A percentile compares a stretch with the other conserved stretches of the same genome.
Evolutionary conservation across 257 asterid species (phyloP).

Genomic region (Solanum pimpinellifolium): DNA sequence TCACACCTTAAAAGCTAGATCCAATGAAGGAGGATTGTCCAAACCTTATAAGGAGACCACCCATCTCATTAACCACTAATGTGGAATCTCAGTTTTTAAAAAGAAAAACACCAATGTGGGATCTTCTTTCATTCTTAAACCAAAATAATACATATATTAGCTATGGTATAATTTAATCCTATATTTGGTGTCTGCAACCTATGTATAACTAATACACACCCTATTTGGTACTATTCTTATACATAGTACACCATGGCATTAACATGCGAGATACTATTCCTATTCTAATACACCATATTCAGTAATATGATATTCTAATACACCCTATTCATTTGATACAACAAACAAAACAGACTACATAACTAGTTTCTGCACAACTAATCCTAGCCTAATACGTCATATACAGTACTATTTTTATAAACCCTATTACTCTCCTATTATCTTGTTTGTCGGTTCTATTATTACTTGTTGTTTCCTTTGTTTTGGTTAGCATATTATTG

Average conservation of each 20-base stretch:
- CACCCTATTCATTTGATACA: neutral
- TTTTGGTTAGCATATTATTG: neutral
- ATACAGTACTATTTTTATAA: neutral
- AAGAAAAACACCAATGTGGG: neutral
- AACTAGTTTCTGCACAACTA: neutral
- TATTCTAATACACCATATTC: neutral
- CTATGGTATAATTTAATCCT: neutral
- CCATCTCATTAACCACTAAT: neutral
- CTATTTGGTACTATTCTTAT: neutral
- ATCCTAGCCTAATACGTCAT: neutral
- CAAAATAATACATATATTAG: neutral
- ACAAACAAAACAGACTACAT: neutral
- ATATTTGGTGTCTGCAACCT: neutral
- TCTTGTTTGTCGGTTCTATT: neutral
- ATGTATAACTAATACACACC: neutral
- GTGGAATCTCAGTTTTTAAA: neutral
- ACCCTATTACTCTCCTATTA: neutral
- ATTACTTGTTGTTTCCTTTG: neutral
- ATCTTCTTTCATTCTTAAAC: neutral
- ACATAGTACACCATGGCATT: neutral
- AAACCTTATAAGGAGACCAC: neutral
- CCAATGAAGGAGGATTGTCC: neutral
- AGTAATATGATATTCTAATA: neutral
- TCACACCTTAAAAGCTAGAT: neutral
- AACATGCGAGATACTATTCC: neutral